Evolutionary conservation across 495 filamentous ascomycete species (phyloP).

Genomic region (Saxispiralis lemnorum): DNA sequence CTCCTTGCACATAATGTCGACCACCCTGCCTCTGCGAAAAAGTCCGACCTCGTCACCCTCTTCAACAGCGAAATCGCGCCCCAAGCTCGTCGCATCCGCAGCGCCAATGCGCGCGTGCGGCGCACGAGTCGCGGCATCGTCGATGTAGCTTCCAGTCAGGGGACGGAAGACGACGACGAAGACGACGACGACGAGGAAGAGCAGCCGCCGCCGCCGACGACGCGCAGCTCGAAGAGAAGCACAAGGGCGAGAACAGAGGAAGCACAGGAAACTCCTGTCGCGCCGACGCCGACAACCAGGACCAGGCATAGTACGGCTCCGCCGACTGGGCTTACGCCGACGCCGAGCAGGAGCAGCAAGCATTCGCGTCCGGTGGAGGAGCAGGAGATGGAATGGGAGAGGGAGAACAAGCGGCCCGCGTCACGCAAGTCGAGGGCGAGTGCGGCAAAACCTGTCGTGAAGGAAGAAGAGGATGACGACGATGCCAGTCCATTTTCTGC

Average conservation of each 20-base stretch:
- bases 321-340: conserved; percentile 18
- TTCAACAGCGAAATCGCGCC: conserved; percentile 67
- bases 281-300: conserved; percentile 8
- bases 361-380: conserved; percentile 33
- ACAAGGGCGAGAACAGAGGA: conserved; percentile 12
- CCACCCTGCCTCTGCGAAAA: conserved; percentile 77
- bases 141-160: conserved; percentile 47
- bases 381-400: conserved; percentile 25
- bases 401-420: conserved; percentile 8
- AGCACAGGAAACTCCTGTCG: conserved; percentile 6
- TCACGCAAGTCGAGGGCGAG: conserved; percentile 9
- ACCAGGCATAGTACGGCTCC: conserved; percentile 32
- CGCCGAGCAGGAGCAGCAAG: conserved; percentile 32
- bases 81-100: conserved; percentile 54
- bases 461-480: conserved; percentile 22
- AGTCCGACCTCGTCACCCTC: conserved; percentile 65
- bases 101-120: conserved; percentile 55
- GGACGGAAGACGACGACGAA: conserved; percentile 29
- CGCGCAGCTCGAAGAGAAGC: conserved; percentile 19
- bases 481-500: conserved; percentile 52
- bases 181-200: conserved; percentile 22
- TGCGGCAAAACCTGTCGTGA: conserved; percentile 29
- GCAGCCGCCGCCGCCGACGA: conserved; percentile 30
- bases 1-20: conserved; percentile 69
- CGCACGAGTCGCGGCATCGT: conserved; percentile 72